These are phyloP conservation scores for Pseudogymnoascus destructans DNA, from an alignment of 2,329 filamentous ascomycete species.

Conservation along the genomic window DNA sequence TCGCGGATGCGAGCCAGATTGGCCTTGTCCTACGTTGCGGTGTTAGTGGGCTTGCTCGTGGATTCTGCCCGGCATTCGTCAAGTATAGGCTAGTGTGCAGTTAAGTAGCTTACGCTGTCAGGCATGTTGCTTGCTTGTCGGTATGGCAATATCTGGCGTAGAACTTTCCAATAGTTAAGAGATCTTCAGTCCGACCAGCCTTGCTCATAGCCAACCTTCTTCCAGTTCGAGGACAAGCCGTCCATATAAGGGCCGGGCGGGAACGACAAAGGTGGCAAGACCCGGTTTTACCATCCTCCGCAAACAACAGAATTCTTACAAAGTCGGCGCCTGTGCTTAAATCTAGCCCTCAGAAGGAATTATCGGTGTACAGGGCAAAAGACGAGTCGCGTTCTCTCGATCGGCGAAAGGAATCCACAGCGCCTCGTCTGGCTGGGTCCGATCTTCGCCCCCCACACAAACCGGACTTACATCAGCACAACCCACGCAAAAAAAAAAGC, in stretches of 20 bases:
- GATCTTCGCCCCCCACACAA: not conserved
- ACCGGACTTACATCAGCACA: not conserved
- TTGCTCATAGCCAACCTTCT: slow-evolving; percentile 1
- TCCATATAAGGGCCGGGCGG: not conserved
- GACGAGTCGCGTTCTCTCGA: not conserved
- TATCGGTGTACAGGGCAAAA: not conserved
- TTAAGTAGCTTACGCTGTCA: slow-evolving; percentile 8
- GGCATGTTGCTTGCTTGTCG: slow-evolving; percentile 6
- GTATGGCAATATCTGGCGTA: not conserved
- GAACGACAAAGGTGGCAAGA: not conserved
- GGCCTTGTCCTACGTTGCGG: slow-evolving; percentile 17
- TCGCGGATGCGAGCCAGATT: slow-evolving; percentile 51
- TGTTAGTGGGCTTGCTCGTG: slow-evolving; percentile 6
- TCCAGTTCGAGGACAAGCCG: not conserved
- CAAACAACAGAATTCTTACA: not conserved
- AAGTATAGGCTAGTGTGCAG: slow-evolving; percentile 6
- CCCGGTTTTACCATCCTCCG: not conserved
- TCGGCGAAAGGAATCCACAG: not conserved
- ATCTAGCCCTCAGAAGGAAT: slow-evolving; percentile 8
- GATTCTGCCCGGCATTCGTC: slow-evolving; percentile 3
- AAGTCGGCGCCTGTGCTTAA: not conserved
- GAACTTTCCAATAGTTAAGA: not conserved
- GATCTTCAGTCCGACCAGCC: not conserved
- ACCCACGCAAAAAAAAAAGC: slow-evolving; percentile 6
- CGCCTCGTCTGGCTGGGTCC: not conserved